Evolutionary conservation across 139 green algal species (phyloP), one percentile per base, ranked within the genome.

Genomic region (Chlamydomonas eustigma): DNA sequence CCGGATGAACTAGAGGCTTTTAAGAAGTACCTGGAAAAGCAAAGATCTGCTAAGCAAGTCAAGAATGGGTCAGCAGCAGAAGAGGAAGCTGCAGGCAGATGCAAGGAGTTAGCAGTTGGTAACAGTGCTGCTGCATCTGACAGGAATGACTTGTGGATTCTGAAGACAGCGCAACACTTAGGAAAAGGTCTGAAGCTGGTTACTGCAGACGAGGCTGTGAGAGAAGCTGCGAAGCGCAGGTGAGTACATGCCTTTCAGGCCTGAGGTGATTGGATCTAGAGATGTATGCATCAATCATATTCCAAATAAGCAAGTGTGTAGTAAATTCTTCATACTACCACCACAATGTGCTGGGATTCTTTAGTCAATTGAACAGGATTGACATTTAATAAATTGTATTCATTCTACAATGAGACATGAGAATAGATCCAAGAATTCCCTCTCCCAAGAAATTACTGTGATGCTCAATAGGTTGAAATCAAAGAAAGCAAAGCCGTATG

Each of bases 131-230:
- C 8, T 68, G 32, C 52, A 25, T 22, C 8, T n/a, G 22, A 33
- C 36, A 28, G 3, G 39, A 51, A 81, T 50, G 74, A 78, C 52
- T 76, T 85, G 63, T 90, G 85, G 85, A 88, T 90, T 39, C 66
- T 90, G 4, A 90, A 90, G 74, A 90, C 85, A 3, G 74, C 68
- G 22, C 68, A 75, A 28, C 68, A 75, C 38, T 73, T 90, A 51
- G 85, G 85, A 69, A 90, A 86, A 77, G 81, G 82, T 22, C 77
- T 92, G 37, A 76, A 69, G 63, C 75, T 92, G 65, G 33, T 82
- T 37, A 68, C 80, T 0, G 80, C 75, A 8, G 66, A 85, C 58
- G 52, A 65, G 36, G 75, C 77, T 2, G 76, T 76, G 0, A 64
- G 73, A 36, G 39, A 82, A 22, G 52, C 72, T 1, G 38, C 69